Evolutionary conservation across 805 yeast genomes (phyloP).

Genomic region (Schizosaccharomyces japonicus): DNA sequence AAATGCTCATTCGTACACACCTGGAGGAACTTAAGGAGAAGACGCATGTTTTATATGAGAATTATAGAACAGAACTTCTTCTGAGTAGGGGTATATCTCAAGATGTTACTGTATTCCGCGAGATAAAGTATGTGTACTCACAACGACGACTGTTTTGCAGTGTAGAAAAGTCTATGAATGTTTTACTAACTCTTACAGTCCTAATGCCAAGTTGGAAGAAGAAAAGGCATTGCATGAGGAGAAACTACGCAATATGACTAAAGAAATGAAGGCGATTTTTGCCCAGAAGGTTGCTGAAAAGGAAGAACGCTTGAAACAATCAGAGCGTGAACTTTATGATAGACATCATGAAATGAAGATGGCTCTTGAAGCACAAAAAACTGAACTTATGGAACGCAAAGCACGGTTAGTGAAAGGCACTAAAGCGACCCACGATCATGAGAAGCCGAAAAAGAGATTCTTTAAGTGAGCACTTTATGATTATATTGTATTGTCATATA

Average conservation of each 20-base stretch:
- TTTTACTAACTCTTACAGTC: slow-evolving; percentile 29
- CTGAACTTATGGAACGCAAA: slow-evolving; percentile 76
- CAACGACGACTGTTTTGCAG: not conserved
- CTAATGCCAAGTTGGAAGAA: slow-evolving; percentile 75
- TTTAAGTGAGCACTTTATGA: not conserved
- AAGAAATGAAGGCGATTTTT: slow-evolving; percentile 89
- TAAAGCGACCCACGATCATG: not conserved
- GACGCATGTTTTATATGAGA: slow-evolving; percentile 94
- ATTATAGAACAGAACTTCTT: slow-evolving; percentile 69
- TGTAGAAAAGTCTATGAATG: not conserved
- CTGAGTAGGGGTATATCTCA: slow-evolving; percentile 66
- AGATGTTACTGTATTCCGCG: slow-evolving; percentile 79
- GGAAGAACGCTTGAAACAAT: slow-evolving; percentile 88
- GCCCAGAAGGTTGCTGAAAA: slow-evolving; percentile 89
- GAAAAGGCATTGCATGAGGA: slow-evolving; percentile 85
- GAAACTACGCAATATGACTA: slow-evolving; percentile 76
- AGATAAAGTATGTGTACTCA: slow-evolving; percentile 21
- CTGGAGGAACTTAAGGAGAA: slow-evolving; percentile 56
- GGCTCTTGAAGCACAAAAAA: slow-evolving; percentile 66
- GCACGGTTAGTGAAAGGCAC: slow-evolving; percentile 28
- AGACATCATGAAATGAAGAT: slow-evolving; percentile 96
- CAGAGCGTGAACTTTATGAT: slow-evolving; percentile 85
- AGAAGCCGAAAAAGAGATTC: not conserved
- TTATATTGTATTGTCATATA: too few species aligned
- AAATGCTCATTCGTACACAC: not conserved